phyloP scores from a whole-genome alignment of 345 rosid genomes.

The Melastoma malabathricum region DNA sequence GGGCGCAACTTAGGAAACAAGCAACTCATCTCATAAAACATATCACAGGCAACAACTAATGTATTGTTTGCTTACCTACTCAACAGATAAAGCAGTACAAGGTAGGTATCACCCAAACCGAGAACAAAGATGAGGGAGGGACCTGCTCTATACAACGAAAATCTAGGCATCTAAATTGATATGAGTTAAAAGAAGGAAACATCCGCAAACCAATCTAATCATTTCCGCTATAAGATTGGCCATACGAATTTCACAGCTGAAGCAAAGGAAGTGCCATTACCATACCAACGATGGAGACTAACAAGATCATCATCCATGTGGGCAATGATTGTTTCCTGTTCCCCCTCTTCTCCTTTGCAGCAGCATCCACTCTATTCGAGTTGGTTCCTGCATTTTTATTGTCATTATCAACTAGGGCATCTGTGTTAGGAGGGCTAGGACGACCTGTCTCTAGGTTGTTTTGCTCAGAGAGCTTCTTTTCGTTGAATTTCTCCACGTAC shows the following conservation, averaged over 20 bases:
- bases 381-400: constrained; percentile 26
- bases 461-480: constrained; percentile 49
- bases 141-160: background rate
- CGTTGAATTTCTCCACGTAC: constrained; percentile 62
- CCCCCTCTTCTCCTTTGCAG: constrained; percentile 15
- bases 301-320: constrained; percentile 72
- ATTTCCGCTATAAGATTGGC: background rate
- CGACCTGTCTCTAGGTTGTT: constrained; percentile 22
- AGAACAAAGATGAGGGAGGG: background rate
- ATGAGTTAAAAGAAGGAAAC: background rate
- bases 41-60: background rate
- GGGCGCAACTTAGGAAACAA: background rate
- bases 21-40: constrained; percentile 3
- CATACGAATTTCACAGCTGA: constrained; percentile 39
- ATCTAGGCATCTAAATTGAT: no score
- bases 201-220: background rate
- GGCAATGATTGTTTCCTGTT: constrained; percentile 61
- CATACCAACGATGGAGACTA: constrained; percentile 74
- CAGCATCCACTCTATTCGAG: constrained; percentile 15
- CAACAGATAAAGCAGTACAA: background rate
- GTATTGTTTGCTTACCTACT: background rate
- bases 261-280: constrained; percentile 97
- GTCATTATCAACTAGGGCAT: constrained; percentile 18
- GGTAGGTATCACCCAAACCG: background rate
- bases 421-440: constrained; percentile 25